Percentiles rank a stretch among this genome's conserved stretches.
Evolutionary conservation across 163 green algal species (phyloP).

Genomic region (Volvox carteri): DNA sequence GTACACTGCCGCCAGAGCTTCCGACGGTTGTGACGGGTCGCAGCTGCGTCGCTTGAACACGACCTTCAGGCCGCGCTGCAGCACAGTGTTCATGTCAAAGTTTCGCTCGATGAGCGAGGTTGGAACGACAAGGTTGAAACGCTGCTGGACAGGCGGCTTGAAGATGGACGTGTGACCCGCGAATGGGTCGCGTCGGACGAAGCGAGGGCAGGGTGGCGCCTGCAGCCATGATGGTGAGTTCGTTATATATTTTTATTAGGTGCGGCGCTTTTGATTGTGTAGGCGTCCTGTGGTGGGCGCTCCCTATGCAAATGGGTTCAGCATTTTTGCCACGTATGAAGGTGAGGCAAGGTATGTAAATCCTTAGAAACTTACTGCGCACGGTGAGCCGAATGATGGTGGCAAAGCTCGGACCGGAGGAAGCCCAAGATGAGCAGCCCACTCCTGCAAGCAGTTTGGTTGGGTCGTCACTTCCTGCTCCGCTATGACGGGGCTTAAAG

Average conservation of each 20-base stretch:
- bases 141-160: conserved; percentile 1
- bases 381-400: neutral
- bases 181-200: neutral
- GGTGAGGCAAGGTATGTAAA: too few relatives aligned
- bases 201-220: neutral
- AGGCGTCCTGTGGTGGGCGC: neutral
- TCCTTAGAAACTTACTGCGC: neutral
- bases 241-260: neutral
- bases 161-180: neutral
- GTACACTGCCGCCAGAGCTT: neutral
- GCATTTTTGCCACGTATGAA: too few relatives aligned
- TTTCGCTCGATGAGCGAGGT: conserved; percentile 14
- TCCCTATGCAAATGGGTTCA: neutral
- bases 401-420: neutral
- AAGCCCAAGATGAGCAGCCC: neutral
- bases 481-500: neutral
- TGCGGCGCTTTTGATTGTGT: neutral
- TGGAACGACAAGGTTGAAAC: conserved; percentile 44
- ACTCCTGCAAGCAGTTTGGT: conserved; percentile 1
- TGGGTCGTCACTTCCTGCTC: neutral
- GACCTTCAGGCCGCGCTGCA: conserved; percentile 3
- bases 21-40: neutral
- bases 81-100: conserved; percentile 14
- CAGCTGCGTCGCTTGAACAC: conserved; percentile 27
- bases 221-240: neutral